phyloP scores from a whole-genome alignment of 2,329 filamentous ascomycete genomes.

The Didymella segeticola region DNA sequence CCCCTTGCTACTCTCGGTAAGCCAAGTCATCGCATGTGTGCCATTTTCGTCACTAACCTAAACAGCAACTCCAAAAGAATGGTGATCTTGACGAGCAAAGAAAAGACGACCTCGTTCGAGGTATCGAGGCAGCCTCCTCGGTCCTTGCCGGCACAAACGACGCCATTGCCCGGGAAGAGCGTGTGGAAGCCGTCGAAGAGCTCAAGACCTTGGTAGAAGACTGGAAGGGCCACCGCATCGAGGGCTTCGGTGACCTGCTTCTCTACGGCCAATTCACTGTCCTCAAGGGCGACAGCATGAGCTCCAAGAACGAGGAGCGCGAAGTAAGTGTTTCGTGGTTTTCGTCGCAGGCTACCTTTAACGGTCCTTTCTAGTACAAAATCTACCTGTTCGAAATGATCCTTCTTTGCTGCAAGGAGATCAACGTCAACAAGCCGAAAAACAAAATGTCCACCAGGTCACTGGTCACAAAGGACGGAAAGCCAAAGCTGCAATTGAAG shows the following conservation, averaged over 20 bases:
- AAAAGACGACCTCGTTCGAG: constrained; percentile 74
- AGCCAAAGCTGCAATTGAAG: constrained; percentile 83
- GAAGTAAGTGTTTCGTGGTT: constrained; percentile 65
- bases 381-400: constrained; percentile 98
- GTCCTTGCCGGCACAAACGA: constrained; percentile 87
- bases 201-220: constrained; percentile 86
- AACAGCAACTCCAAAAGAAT: constrained; percentile 84
- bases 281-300: constrained; percentile 78
- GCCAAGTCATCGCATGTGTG: constrained; percentile 21
- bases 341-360: neutral
- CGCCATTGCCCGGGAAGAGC: constrained; percentile 85
- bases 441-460: constrained; percentile 73
- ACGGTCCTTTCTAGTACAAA: constrained; percentile 72
- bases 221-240: constrained; percentile 92
- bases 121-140: constrained; percentile 81
- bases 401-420: constrained; percentile 94
- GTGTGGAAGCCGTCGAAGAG: constrained; percentile 83
- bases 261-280: constrained; percentile 92
- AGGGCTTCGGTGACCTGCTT: constrained; percentile 88
- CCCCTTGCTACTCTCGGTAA: constrained; percentile 83
- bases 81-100: constrained; percentile 73
- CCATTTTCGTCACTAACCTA: constrained; percentile 7
- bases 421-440: constrained; percentile 81
- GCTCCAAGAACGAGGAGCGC: constrained; percentile 81
- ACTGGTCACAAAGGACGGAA: constrained; percentile 73